Evolutionary conservation across 2,329 filamentous ascomycete genomes (phyloP).

Genomic region (Samsoniella hepiali): DNA sequence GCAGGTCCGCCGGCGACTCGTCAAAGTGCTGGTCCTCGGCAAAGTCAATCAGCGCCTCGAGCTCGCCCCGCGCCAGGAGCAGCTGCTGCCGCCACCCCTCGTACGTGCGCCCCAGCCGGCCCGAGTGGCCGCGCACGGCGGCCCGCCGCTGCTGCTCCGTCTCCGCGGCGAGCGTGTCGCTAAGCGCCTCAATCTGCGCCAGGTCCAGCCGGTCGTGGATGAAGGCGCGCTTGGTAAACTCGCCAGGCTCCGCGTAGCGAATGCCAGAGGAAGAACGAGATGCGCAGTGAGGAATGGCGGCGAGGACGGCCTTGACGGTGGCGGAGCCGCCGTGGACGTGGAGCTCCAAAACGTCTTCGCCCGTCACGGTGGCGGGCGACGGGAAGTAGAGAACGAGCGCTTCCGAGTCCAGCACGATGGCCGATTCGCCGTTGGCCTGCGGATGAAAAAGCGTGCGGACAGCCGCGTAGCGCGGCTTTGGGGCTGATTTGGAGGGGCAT

Average conservation of each 20-base stretch:
- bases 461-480: slow-evolving; percentile 57
- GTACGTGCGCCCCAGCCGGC: slow-evolving; percentile 69
- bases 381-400: slow-evolving; percentile 84
- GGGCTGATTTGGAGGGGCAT: slow-evolving; percentile 45
- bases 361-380: slow-evolving; percentile 77
- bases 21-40: slow-evolving; percentile 97
- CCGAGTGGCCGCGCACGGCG: slow-evolving; percentile 74
- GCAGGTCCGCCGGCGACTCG: slow-evolving; percentile 71
- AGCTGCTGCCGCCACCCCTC: slow-evolving; percentile 77
- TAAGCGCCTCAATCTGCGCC: slow-evolving; percentile 71
- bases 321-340: slow-evolving; percentile 93
- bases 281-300: slow-evolving; percentile 63
- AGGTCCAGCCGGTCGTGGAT: slow-evolving; percentile 81
- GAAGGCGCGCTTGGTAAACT: slow-evolving; percentile 92
- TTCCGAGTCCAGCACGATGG: slow-evolving; percentile 66
- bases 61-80: slow-evolving; percentile 78
- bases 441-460: slow-evolving; percentile 71
- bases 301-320: slow-evolving; percentile 80
- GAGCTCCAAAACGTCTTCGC: slow-evolving; percentile 87
- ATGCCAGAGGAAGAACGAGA: slow-evolving; percentile 39
- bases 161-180: slow-evolving; percentile 62
- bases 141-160: slow-evolving; percentile 92
- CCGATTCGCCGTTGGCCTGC: slow-evolving; percentile 16
- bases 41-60: slow-evolving; percentile 96
- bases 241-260: slow-evolving; percentile 89